These are phyloP conservation scores for Phaeosphaeria sp. DNA, from an alignment of 2,329 filamentous ascomycete genomes.

Conservation along the genomic window DNA sequence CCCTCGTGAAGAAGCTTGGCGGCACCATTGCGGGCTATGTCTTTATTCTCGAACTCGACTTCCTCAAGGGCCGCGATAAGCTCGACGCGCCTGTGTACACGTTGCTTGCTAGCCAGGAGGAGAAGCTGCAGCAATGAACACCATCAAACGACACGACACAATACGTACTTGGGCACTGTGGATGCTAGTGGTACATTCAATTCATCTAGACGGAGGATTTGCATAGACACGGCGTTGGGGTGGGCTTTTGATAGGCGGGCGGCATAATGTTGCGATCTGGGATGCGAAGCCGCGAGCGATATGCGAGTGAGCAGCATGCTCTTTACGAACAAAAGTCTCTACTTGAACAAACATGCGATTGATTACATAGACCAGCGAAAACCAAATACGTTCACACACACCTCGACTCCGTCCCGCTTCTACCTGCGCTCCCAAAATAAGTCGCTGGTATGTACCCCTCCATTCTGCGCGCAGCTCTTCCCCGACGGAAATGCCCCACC, in stretches of 20 bases:
- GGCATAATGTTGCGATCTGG: neutral
- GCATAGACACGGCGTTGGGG: conserved; percentile 31
- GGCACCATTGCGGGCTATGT: conserved; percentile 87
- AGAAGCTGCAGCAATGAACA: conserved; percentile 28
- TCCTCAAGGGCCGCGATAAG: conserved; percentile 90
- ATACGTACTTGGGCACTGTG: neutral
- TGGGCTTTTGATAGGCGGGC: neutral
- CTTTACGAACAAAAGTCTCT: neutral
- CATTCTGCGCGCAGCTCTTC: too few relatives aligned
- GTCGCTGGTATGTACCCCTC: neutral
- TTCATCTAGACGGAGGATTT: conserved; percentile 19
- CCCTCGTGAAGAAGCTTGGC: conserved; percentile 84
- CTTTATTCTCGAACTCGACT: conserved; percentile 95
- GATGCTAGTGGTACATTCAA: neutral
- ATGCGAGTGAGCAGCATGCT: neutral
- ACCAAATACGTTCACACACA: neutral
- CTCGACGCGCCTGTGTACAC: conserved; percentile 84
- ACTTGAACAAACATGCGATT: neutral
- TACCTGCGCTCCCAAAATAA: too few relatives aligned
- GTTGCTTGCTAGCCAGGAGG: conserved; percentile 72
- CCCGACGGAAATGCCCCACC: neutral
- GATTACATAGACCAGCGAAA: neutral
- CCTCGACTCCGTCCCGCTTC: neutral
- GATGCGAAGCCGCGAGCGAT: neutral
- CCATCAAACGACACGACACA: neutral